Evolutionary conservation across 2,329 filamentous ascomycete genomes (phyloP), one percentile per base, ranked within the genome.

Genomic region (Hortaea werneckii): DNA sequence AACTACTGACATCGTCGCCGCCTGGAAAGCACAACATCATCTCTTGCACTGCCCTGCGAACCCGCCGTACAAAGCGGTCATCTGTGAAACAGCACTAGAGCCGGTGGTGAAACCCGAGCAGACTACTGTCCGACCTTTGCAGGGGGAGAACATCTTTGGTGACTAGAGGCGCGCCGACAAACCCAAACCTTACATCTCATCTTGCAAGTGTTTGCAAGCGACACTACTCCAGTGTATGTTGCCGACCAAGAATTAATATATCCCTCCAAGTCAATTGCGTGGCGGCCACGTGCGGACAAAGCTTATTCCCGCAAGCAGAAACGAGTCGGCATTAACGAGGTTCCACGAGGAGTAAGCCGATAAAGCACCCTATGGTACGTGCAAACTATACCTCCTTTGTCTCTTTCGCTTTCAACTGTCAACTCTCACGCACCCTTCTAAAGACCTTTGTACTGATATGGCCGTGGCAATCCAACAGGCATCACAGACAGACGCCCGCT

Each of bases 401-500:
- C 10, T 20, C 4, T 29, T 20, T 10, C 20, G 2, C 20, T 26
- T 10, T 41, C 30, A 42, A 9, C 30, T 8, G n/a, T 8, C 20
- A 30, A 37, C 29, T 20, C 47, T 57, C 37, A 8, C 8, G 8
- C 4, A 35, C 32, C 37, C 37, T 12, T 39, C 10, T 20, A 8
- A 26, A 2, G 5, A 20, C 13, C 20, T 20, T 20, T 20, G n/a
- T 20, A 20, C 20, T 20, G 20, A 20, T 20, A 20, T 20, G 54
- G 65, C 66, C n/a, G 64, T 20, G 20, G 20, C 20, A 20, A 20
- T 20, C 20, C 20, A 20, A 26, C 37, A 39, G 37, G 13, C 37
- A 10, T 39, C 63, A 38, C 50, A 48, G 48, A 52, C 49, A 51
- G 55, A 59, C 29, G 65, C 67, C 53, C 70, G 71, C 61, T 65